These are phyloP conservation scores for Immersiporthe knoxdaviesiana DNA, from an alignment of 2,329 filamentous ascomycete species.

Conservation along the genomic window DNA sequence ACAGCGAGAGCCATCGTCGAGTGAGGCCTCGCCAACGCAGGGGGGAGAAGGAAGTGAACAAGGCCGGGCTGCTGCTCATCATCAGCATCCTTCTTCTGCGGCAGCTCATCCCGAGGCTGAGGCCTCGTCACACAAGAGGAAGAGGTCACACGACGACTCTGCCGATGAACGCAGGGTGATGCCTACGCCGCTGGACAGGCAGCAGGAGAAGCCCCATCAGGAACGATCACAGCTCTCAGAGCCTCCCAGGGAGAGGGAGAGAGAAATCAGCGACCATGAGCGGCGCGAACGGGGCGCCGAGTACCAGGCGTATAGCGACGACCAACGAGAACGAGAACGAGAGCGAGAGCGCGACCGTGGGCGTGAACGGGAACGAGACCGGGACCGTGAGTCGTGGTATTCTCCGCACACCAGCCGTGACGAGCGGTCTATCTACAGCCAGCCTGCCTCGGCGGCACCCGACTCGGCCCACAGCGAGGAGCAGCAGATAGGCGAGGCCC, in stretches of 20 bases:
- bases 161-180: conserved; percentile 50
- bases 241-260: conserved; percentile 31
- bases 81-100: conserved; percentile 37
- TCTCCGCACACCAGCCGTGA: conserved; percentile 49
- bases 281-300: conserved; percentile 40
- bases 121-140: conserved; percentile 62
- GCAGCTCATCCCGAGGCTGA: conserved; percentile 51
- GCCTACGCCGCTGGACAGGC: conserved; percentile 37
- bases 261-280: conserved; percentile 29
- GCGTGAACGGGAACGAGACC: conserved; percentile 50
- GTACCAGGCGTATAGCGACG: conserved; percentile 50
- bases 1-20: conserved; percentile 33
- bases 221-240: conserved; percentile 32
- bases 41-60: conserved; percentile 40
- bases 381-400: conserved; percentile 55
- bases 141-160: conserved; percentile 65
- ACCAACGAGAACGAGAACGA: conserved; percentile 47
- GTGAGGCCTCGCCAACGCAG: conserved; percentile 37
- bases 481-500: conserved; percentile 50
- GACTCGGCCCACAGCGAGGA: conserved; percentile 54
- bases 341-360: conserved; percentile 58
- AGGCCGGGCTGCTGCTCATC: conserved; percentile 43
- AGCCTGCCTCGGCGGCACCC: conserved; percentile 50
- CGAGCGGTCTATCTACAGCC: conserved; percentile 51
- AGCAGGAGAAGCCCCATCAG: conserved; percentile 38